Evolutionary conservation across 176 grass and related monocot genomes (phyloP).

Genomic region (Phoenix dactylifera): DNA sequence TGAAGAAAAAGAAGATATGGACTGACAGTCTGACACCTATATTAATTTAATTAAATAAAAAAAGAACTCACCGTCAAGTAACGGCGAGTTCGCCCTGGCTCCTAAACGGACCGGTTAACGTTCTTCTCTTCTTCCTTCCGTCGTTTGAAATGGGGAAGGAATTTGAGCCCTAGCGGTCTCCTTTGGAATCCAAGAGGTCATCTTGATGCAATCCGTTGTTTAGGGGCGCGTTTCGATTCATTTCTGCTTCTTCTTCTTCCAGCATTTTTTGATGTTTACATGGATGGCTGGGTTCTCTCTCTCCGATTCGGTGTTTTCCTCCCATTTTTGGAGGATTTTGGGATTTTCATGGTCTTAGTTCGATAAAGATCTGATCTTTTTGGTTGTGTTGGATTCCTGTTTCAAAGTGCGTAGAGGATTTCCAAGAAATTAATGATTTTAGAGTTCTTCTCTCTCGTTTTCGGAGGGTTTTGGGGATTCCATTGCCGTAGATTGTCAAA

Average conservation of each 20-base stretch:
- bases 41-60: not conserved
- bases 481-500: too few species aligned
- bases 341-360: too few species aligned
- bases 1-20: not conserved
- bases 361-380: too few species aligned
- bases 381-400: too few species aligned
- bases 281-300: not conserved
- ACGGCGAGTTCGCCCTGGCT: slow-evolving; percentile 29
- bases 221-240: not conserved
- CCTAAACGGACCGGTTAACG: slow-evolving; percentile 28
- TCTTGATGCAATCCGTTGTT: not conserved
- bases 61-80: slow-evolving; percentile 13
- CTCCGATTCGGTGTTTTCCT: too few species aligned
- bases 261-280: not conserved
- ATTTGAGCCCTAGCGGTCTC: not conserved
- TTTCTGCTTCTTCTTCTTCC: not conserved
- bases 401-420: too few species aligned
- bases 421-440: too few species aligned
- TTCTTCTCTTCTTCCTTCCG: slow-evolving; percentile 1
- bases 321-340: too few species aligned
- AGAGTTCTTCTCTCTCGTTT: too few species aligned
- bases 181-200: slow-evolving; percentile 13
- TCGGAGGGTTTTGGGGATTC: too few species aligned
- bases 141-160: not conserved
- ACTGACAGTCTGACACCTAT: not conserved